These are phyloP conservation scores for Stagonosporopsis chrysanthemi DNA, from an alignment of 2,329 filamentous ascomycete genomes.

Conservation along the genomic window DNA sequence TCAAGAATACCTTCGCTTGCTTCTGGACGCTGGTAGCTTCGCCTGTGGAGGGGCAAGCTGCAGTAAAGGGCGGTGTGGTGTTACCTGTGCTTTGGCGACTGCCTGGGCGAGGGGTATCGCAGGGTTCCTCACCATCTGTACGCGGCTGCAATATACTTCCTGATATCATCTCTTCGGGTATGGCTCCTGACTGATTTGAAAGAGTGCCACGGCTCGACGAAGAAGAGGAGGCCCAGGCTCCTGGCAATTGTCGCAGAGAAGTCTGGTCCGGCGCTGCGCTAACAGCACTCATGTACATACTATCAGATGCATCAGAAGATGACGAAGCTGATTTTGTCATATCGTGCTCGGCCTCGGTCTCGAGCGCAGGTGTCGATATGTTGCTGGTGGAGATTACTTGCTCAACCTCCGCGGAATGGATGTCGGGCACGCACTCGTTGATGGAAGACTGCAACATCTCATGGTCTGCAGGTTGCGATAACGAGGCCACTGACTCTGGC, in stretches of 20 bases:
- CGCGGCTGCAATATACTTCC: constrained; percentile 41
- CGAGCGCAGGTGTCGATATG: constrained; percentile 1
- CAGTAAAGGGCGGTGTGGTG: constrained; percentile 21
- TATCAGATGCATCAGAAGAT: constrained; percentile 81
- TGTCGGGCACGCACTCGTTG: constrained; percentile 25
- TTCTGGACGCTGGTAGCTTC: constrained; percentile 14
- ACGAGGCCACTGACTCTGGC: constrained; percentile 13
- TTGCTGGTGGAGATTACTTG: constrained; percentile 7
- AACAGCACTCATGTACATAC: constrained; percentile 82
- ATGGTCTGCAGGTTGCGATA: constrained; percentile 19
- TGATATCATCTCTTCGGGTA: constrained; percentile 42
- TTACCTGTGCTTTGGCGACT: constrained; percentile 38
- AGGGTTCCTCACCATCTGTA: constrained; percentile 46
- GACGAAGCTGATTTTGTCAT: constrained; percentile 69
- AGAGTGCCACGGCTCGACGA: constrained; percentile 40
- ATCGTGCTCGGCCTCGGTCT: constrained; percentile 27
- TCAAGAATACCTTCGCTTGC: constrained; percentile 44
- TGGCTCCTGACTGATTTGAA: constrained; percentile 37
- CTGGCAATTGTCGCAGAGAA: constrained; percentile 46
- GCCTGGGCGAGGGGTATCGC: constrained; percentile 49
- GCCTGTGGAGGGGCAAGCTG: constrained; percentile 6
- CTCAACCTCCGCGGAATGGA: constrained; percentile 23
- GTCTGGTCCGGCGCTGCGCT: constrained; percentile 50
- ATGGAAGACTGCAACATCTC: constrained; percentile 14
- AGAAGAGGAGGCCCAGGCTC: constrained; percentile 52